A percentile compares a stretch with the other conserved stretches of the same genome.
Evolutionary conservation across 192 early-diverging fungal genomes (phyloP).

Genomic region (Rhizoclosmatium sp.): DNA sequence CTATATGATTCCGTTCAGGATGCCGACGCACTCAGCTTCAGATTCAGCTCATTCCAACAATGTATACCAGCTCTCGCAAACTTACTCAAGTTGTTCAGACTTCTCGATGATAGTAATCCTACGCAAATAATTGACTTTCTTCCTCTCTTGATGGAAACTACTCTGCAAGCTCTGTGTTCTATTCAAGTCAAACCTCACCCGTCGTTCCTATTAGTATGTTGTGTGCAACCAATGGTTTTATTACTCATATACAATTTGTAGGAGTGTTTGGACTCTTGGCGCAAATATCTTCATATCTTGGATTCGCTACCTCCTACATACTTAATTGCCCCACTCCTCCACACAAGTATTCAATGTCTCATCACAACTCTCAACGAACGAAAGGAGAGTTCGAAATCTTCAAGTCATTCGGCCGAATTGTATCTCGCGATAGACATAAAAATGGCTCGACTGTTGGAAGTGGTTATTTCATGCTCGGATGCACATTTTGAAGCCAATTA

Average conservation of each 20-base stretch:
- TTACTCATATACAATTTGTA: background rate
- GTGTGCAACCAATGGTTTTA: background rate
- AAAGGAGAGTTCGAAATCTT: background rate
- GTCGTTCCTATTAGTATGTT: background rate
- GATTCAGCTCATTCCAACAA: background rate
- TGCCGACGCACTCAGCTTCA: background rate
- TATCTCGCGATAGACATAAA: background rate
- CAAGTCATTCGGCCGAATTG: background rate
- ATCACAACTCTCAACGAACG: background rate
- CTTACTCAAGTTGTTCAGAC: background rate
- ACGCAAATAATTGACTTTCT: background rate
- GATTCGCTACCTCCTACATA: constrained; percentile 2
- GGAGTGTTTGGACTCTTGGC: constrained; percentile 25
- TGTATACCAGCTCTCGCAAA: background rate
- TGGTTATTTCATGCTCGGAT: background rate
- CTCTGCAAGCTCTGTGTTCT: background rate
- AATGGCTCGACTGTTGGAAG: background rate
- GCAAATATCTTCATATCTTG: background rate
- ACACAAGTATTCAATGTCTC: background rate
- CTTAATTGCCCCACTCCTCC: background rate
- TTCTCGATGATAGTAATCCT: background rate
- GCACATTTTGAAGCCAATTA: background rate
- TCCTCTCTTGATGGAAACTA: background rate
- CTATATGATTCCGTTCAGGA: background rate
- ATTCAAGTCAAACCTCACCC: background rate